These are phyloP conservation scores for Infundibulicybe gibba DNA, from an alignment of 768 basidiomycete genomes.

Conservation along the genomic window DNA sequence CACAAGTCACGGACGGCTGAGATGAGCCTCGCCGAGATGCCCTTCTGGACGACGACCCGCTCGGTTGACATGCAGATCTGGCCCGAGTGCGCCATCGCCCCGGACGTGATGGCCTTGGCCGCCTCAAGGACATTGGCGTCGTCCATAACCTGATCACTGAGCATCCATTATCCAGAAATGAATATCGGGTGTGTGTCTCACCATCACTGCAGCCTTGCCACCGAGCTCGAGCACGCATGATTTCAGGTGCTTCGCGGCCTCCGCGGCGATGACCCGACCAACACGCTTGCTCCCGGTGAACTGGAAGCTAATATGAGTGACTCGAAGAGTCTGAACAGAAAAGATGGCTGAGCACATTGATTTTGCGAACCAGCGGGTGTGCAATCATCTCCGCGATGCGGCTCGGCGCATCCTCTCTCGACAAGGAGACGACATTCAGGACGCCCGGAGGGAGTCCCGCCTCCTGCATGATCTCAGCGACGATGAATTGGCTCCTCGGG, in stretches of 20 bases:
- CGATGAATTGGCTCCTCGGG: constrained; percentile 42
- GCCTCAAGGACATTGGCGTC: constrained; percentile 53
- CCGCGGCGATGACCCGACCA: constrained; percentile 47
- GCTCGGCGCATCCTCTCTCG: constrained; percentile 36
- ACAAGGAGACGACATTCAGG: constrained; percentile 50
- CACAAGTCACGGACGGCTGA: constrained; percentile 26
- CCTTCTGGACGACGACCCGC: constrained; percentile 49
- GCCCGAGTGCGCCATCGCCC: constrained; percentile 44
- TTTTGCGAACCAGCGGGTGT: constrained; percentile 46
- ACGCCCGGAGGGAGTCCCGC: constrained; percentile 62
- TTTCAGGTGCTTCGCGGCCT: constrained; percentile 54
- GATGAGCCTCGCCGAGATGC: constrained; percentile 31
- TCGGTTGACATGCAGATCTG: constrained; percentile 61
- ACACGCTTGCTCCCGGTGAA: constrained; percentile 57
- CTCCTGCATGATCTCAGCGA: constrained; percentile 45
- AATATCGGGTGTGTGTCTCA: constrained; percentile 19
- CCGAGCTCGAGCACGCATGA: constrained; percentile 55
- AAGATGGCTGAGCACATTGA: constrained; percentile 37
- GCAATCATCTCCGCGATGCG: constrained; percentile 51
- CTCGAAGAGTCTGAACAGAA: not conserved
- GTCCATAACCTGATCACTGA: constrained; percentile 35
- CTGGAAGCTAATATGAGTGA: constrained; percentile 16
- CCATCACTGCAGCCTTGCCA: constrained; percentile 49
- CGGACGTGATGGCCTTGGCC: constrained; percentile 42
- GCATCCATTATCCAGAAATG: not conserved